A percentile compares a stretch with the other conserved stretches of the same genome.
These are phyloP conservation scores for Epichloe sibirici DNA, from an alignment of 2,329 filamentous ascomycete species.

Conservation along the genomic window DNA sequence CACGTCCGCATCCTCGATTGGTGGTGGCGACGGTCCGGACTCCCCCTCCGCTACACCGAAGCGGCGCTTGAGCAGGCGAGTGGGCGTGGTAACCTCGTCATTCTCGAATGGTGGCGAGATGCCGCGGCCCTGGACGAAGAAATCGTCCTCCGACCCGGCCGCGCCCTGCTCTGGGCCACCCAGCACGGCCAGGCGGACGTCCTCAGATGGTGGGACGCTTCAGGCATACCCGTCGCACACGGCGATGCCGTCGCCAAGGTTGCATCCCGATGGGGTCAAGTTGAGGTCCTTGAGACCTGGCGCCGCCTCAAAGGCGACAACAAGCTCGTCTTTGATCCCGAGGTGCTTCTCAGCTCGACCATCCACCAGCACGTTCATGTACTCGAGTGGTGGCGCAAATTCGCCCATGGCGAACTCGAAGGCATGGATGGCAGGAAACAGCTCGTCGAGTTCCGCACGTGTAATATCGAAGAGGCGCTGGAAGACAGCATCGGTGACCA, in stretches of 20 bases:
- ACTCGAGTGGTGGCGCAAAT: slow-evolving; percentile 83
- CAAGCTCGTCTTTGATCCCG: slow-evolving; percentile 63
- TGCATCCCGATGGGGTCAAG: slow-evolving; percentile 74
- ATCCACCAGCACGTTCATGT: slow-evolving; percentile 76
- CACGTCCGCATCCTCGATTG: slow-evolving; percentile 79
- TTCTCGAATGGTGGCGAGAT: slow-evolving; percentile 88
- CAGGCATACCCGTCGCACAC: slow-evolving; percentile 66
- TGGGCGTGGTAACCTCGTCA: slow-evolving; percentile 68
- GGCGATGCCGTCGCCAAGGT: slow-evolving; percentile 74
- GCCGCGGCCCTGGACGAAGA: slow-evolving; percentile 47
- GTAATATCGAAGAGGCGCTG: slow-evolving; percentile 87
- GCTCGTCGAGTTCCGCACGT: slow-evolving; percentile 84
- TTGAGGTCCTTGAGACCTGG: slow-evolving; percentile 76
- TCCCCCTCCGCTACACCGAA: slow-evolving; percentile 77
- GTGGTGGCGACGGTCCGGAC: slow-evolving; percentile 71
- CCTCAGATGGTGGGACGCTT: slow-evolving; percentile 79
- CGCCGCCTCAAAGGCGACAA: slow-evolving; percentile 53
- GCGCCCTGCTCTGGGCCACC: slow-evolving; percentile 70
- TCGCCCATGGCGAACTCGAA: slow-evolving; percentile 42
- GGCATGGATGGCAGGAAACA: slow-evolving; percentile 45
- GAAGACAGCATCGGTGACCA: slow-evolving; percentile 63
- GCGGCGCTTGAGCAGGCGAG: slow-evolving; percentile 79
- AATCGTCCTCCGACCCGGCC: slow-evolving; percentile 63
- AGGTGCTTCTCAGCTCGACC: slow-evolving; percentile 76
- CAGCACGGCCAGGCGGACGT: slow-evolving; percentile 70